These are phyloP conservation scores for Thielaviopsis ethacetica DNA, from an alignment of 2,329 filamentous ascomycete genomes.

Conservation along the genomic window DNA sequence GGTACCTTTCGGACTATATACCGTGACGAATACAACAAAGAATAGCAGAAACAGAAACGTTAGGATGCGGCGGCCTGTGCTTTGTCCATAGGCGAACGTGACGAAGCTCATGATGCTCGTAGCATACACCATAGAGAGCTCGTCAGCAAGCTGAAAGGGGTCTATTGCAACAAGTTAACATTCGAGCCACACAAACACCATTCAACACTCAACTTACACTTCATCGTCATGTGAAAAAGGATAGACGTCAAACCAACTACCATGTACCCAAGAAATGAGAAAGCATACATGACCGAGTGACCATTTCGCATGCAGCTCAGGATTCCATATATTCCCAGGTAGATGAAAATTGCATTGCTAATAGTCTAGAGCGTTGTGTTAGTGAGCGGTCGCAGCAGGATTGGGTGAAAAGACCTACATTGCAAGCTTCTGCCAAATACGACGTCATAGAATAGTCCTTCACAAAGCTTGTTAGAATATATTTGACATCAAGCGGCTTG, in stretches of 20 bases:
- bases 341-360: constrained; percentile 71
- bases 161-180: constrained; percentile 1
- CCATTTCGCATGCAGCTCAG: constrained; percentile 53
- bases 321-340: constrained; percentile 60
- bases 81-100: constrained; percentile 55
- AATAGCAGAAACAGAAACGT: constrained; percentile 41
- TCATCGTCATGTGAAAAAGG: constrained; percentile 39
- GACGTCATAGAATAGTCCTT: constrained; percentile 52
- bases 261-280: constrained; percentile 40
- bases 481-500: not conserved
- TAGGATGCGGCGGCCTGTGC: constrained; percentile 29
- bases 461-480: not conserved
- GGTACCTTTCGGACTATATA: constrained; percentile 16
- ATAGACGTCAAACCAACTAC: constrained; percentile 38
- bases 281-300: constrained; percentile 60
- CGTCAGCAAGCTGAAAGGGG: constrained; percentile 38
- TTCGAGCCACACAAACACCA: not conserved
- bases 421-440: constrained; percentile 64
- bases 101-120: constrained; percentile 43
- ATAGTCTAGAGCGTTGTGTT: constrained; percentile 36
- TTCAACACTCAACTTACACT: constrained; percentile 30
- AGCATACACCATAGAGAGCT: constrained; percentile 44
- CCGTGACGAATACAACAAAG: constrained; percentile 53
- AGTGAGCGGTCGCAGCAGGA: not conserved
- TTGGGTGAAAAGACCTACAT: constrained; percentile 21